Base-by-base conservation (phyloP, 2,329 filamentous ascomycete species). In the Triangularia setosa region DNA sequence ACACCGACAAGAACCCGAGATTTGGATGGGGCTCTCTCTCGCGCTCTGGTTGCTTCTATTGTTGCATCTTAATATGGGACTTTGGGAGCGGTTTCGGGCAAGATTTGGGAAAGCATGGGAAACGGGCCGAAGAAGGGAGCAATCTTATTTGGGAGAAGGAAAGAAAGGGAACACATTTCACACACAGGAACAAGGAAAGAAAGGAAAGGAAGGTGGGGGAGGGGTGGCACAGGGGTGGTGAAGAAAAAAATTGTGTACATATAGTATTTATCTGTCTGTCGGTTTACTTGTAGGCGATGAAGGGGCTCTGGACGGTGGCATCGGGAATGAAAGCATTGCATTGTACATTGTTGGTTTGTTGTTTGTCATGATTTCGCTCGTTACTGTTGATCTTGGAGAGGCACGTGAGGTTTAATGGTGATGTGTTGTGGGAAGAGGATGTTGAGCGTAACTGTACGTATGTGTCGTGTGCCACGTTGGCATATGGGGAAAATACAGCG, bases 301-400 rank as follows among this genome's bases (percentile, higher is more conserved):
- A 54, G 35, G 56, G 40, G 55, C 16, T 59, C 40, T 59, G 40
- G 40, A 48, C n/a, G n/a, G 40, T 18, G 64, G 65, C 63, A 65
- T 67, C 62, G 67, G 52, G 65, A 68, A 68, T 68, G 67, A 64
- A 63, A 68, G 63, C 65, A 68, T 67, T 64, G 63, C 65, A 67
- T 67, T 48, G 40, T 48, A 48, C 40, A 21, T 48, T 48, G 40
- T 7, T 28, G 24, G 24, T 18, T 40, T 14, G 14, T 21, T 27
- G 55, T 35, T 11, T 21, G 35, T 30, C 40, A 6, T 55, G 21
- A 14, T 55, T 55, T 4, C 16, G 25, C 24, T 11, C 24, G 11
- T 54, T 55, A 6, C 23, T 25, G 52, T 48, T 48, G n/a, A 9
- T 48, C 1, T 48, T 48, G 4, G 3, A n/a, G 14, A 4, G 12